Conservation (phyloP, 441 rosid genomes). For the Populus hybrid region DNA sequence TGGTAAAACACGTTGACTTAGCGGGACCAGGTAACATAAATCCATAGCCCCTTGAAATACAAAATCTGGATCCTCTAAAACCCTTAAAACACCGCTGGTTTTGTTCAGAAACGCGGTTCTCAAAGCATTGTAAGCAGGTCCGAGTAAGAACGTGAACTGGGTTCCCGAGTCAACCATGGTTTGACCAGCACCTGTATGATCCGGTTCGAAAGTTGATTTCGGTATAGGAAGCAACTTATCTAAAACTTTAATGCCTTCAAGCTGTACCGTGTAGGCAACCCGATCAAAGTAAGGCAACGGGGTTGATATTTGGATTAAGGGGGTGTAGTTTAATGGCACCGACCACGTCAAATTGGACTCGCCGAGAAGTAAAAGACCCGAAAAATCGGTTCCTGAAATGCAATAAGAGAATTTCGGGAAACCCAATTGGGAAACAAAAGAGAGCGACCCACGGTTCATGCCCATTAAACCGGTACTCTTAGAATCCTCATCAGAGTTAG, state of each 20-base stretch:
- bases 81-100: constrained; percentile 43
- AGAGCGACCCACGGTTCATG: constrained; percentile 85
- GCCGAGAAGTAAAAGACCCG: constrained; percentile 71
- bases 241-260: constrained; percentile 74
- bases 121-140: constrained; percentile 69
- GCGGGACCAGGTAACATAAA: constrained; percentile 55
- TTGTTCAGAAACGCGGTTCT: constrained; percentile 57
- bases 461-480: constrained; percentile 75
- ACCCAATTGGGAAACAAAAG: constrained; percentile 72
- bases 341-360: constrained; percentile 58
- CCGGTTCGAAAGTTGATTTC: constrained; percentile 63
- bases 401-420: constrained; percentile 83
- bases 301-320: constrained; percentile 53
- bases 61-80: constrained; percentile 58
- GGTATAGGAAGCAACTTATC: constrained; percentile 52
- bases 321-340: constrained; percentile 66
- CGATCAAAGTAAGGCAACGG: constrained; percentile 84
- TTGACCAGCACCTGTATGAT: constrained; percentile 92
- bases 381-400: constrained; percentile 64
- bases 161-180: constrained; percentile 96
- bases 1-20: constrained; percentile 27
- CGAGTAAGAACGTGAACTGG: constrained; percentile 81
- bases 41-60: constrained; percentile 93
- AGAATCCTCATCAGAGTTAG: constrained; percentile 62
- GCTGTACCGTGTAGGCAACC: constrained; percentile 82